Base-by-base conservation (phyloP, 495 filamentous ascomycete genomes). In the Penicillium bovifimosum region DNA sequence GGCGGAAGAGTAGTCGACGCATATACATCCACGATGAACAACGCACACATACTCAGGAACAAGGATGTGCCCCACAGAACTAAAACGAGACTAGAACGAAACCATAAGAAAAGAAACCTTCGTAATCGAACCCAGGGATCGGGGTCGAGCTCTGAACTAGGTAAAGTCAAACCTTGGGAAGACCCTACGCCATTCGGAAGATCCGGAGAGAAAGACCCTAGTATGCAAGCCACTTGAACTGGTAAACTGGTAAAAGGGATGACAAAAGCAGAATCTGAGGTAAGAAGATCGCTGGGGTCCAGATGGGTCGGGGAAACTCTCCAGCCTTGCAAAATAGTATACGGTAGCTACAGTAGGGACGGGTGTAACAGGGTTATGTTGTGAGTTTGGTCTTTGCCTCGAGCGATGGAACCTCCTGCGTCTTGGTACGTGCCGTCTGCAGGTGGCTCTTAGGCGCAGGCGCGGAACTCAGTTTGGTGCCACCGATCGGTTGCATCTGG, bases 181-280 rank as follows among this genome's bases (percentile, higher is more conserved):
- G 38, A 48, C 35, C 29, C 34, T 50, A 17, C 39, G 33, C 48
- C 49, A 47, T 43, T 61, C 52, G 36, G 50, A 41, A 47, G 41
- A 46, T 50, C 49, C 34, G 49, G 53, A 59, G 49, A 43, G 35
- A 17, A 24, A 47, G 53, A 39, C 16, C 41, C 32, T 32, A 40
- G 13, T 24, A 47, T 59, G 62, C 56, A 62, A 28, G 53, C 58
- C 56, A 62, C 62, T 60, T 40, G 20, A 60, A 62, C 48, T 41
- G 56, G 62, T 32, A n/a, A n/a, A n/a, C n/a, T n/a, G n/a, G n/a
- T 59, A 52, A 41, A 29, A 56, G 55, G 50, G 50, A 44, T 50
- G 47, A n/a, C 32, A 16, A 32, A 53, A 28, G 32, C 10, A 34
- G 9, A 27, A 39, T 33, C 47, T 40, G 16, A 46, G 26, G 17